A percentile compares a stretch with the other conserved stretches of the same genome.
Evolutionary conservation across 352 stramenopile genomes (phyloP).

Genomic region (Globisporangium takayamanum): DNA sequence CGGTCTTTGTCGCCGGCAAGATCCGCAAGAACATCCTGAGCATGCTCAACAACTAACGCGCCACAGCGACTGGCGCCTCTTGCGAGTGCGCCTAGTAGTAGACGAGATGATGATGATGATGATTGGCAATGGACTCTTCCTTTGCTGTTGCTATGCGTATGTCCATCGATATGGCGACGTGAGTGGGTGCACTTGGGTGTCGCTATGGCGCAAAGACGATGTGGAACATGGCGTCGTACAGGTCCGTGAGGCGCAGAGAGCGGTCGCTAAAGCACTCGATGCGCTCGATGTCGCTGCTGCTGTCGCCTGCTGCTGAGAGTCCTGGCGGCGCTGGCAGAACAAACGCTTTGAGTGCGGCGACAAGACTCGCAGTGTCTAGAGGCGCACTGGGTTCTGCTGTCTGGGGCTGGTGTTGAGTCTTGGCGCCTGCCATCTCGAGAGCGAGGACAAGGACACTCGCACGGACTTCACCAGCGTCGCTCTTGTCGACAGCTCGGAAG

Average conservation of each 20-base stretch:
- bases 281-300: background rate
- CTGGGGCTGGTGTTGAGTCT: background rate
- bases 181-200: background rate
- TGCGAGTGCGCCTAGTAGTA: background rate
- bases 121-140: background rate
- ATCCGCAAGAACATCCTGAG: conserved; percentile 81
- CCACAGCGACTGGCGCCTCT: background rate
- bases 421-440: conserved; percentile 3
- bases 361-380: background rate
- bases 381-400: background rate
- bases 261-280: conserved; percentile 6
- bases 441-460: conserved; percentile 6
- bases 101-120: background rate
- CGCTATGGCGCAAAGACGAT: conserved; percentile 6
- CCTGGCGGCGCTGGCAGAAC: background rate
- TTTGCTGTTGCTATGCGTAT: background rate
- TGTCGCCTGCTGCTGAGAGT: background rate
- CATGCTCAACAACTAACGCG: conserved; percentile 46
- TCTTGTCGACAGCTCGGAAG: conserved; percentile 9
- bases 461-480: conserved; percentile 7
- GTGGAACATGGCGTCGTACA: conserved; percentile 8
- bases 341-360: conserved; percentile 3
- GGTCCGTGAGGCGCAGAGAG: conserved; percentile 2
- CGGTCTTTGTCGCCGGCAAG: conserved; percentile 61
- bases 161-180: too few species aligned